phyloP scores from a whole-genome alignment of 129 eudicot genomes.

The Centaurea solstitialis region DNA sequence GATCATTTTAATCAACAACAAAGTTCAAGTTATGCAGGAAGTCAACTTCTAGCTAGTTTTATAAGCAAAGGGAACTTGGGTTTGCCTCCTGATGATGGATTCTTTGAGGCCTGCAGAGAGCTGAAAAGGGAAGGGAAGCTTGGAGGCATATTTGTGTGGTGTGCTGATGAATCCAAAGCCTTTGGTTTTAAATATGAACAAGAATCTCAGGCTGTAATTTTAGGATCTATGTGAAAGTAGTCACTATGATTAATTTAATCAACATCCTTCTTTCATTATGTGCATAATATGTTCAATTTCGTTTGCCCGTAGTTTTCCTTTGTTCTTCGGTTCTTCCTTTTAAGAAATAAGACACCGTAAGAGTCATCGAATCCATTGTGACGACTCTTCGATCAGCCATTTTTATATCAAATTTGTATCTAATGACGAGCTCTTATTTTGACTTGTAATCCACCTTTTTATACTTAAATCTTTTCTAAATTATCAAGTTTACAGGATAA shows the following conservation, averaged over 20 bases:
- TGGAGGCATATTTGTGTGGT: slow-evolving; percentile 52
- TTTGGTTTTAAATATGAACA: slow-evolving; percentile 24
- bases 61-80: slow-evolving; percentile 41
- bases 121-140: slow-evolving; percentile 32
- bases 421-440: background rate
- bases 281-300: slow-evolving; percentile 10
- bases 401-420: background rate
- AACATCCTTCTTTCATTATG: slow-evolving; percentile 12
- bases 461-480: no score
- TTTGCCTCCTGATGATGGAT: slow-evolving; percentile 34
- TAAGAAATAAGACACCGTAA: background rate
- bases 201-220: slow-evolving; percentile 16
- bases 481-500: no score
- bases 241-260: background rate
- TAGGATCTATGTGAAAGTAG: background rate
- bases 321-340: background rate
- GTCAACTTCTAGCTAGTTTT: slow-evolving; percentile 45
- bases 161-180: slow-evolving; percentile 44
- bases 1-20: slow-evolving; percentile 23
- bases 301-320: slow-evolving; percentile 7
- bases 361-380: background rate
- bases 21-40: slow-evolving; percentile 32
- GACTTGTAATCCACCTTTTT: background rate
- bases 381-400: background rate
- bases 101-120: slow-evolving; percentile 41